A percentile compares a stretch with the other conserved stretches of the same genome.
Conservation (phyloP, 2,329 filamentous ascomycete genomes). For the Pseudogymnoascus sp. region DNA sequence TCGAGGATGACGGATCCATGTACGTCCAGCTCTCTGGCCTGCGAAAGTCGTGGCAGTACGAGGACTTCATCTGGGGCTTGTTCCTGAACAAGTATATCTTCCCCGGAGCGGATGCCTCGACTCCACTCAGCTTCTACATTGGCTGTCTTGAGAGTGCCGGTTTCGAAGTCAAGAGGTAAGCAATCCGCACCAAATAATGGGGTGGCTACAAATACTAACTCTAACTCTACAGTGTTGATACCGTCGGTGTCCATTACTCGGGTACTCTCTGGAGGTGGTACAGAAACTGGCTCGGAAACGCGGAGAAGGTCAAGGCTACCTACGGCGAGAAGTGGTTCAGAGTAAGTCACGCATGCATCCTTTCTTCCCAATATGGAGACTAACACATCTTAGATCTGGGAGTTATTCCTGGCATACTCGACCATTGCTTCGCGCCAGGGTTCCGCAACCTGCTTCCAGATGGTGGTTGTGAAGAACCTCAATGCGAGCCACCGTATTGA, state of each 20-base stretch:
- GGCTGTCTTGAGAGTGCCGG: conserved; percentile 59
- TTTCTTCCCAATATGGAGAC: not conserved
- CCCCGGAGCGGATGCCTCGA: conserved; percentile 63
- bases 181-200: conserved; percentile 17
- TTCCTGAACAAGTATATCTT: conserved; percentile 76
- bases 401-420: conserved; percentile 81
- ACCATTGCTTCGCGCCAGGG: conserved; percentile 81
- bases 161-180: conserved; percentile 54
- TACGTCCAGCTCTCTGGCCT: conserved; percentile 65
- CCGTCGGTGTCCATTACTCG: conserved; percentile 47
- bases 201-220: not conserved
- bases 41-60: conserved; percentile 64
- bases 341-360: conserved; percentile 35
- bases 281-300: conserved; percentile 65
- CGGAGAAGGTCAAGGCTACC: conserved; percentile 61
- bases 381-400: conserved; percentile 62
- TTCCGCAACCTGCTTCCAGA: conserved; percentile 78
- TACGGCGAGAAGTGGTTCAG: conserved; percentile 64
- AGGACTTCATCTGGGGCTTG: conserved; percentile 65
- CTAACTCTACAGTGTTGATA: conserved; percentile 13
- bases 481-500: conserved; percentile 78
- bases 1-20: conserved; percentile 64
- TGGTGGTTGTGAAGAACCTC: conserved; percentile 81
- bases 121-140: conserved; percentile 59
- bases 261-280: conserved; percentile 68